Base-by-base conservation (phyloP, 2,329 filamentous ascomycete genomes). In the Aspergillus spinulosporus region DNA sequence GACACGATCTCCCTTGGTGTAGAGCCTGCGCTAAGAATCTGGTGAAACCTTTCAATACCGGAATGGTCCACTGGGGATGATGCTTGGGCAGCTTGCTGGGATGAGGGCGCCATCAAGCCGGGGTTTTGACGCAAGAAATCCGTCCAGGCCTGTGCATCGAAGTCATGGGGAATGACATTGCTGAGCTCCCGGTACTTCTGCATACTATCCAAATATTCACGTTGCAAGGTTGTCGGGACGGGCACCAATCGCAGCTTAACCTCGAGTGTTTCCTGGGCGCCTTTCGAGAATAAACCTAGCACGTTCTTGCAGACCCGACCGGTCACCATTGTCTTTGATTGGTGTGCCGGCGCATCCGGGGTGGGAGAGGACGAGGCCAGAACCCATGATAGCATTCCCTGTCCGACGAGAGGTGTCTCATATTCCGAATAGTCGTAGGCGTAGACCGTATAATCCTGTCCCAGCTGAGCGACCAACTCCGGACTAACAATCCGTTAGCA, bases 371-470 rank as follows among this genome's bases (percentile, higher is more conserved):
- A 74, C n/a, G 80, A 80, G 49, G 83, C 82, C 45, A 97, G 80
- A 21, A 88, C 85, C 83, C 89, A 88, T 37, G 94, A 97, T 15
- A 99, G 80, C 86, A 97, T 90, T 52, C 95, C 94, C 74, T 99
- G 93, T 21, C 94, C 94, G 26, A 97, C 93, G 55, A 97, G 82
- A 52, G 95, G 94, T 14, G 88, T 90, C 69, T 97, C 92, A 62
- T 90, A 89, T 75, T 99, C 94, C 9, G 94, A 97, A 73, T 93
- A 97, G 74, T 99, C 94, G 77, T 91, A 90, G 31, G 93, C 92
- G 75, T 99, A 99, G 56, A 99, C 87, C n/a, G 92, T 94, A 76
- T 94, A 99, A 76, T 99, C 92, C 73, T 84, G 77, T 76, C 88
- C 81, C 58, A 88, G 71, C 79, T 88, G 80, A 69, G 85, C 84